Evolutionary conservation across 225 moss, liverwort and hornwort genomes (phyloP).

Genomic region (Straminergon stramineum): DNA sequence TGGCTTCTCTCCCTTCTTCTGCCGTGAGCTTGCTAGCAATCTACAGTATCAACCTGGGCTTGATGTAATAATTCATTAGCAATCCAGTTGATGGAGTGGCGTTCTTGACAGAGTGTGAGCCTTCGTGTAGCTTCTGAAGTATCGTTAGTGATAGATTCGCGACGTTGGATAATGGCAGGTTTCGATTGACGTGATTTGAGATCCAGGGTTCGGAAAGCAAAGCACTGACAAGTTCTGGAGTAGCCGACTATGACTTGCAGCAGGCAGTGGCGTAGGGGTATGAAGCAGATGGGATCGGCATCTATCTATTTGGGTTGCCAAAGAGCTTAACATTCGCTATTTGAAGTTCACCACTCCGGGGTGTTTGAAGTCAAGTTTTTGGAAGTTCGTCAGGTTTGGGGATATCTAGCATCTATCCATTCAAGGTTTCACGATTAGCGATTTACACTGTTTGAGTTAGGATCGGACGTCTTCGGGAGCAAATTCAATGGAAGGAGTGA

Average conservation of each 20-base stretch:
- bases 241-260: not conserved
- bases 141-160: not conserved
- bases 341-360: not conserved
- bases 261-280: not conserved
- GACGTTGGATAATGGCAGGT: not conserved
- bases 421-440: not conserved
- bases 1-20: not conserved
- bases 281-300: not conserved
- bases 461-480: not conserved
- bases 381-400: not conserved
- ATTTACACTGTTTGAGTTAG: not conserved
- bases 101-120: not conserved
- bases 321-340: not conserved
- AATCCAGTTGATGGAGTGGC: not conserved
- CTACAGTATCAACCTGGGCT: not conserved
- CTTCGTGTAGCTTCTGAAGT: not conserved
- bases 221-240: not conserved
- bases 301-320: not conserved
- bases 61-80: not conserved
- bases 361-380: not conserved
- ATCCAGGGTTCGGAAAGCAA: not conserved
- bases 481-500: not conserved
- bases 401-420: not conserved
- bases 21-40: not conserved
- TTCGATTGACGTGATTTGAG: not conserved